These are phyloP conservation scores for Scalesia atractyloides DNA, from an alignment of 129 eudicot genomes.

Conservation along the genomic window DNA sequence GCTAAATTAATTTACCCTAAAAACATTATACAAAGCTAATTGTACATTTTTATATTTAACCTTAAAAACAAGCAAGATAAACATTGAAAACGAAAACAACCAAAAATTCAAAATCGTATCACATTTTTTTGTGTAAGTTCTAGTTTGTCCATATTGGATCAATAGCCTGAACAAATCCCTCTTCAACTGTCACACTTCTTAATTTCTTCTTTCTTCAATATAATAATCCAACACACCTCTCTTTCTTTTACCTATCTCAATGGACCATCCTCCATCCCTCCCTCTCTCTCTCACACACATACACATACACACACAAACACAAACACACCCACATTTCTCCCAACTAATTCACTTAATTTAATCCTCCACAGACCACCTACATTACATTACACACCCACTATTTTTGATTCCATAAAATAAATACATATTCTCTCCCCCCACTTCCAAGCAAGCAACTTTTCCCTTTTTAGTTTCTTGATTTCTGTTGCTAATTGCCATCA, in stretches of 20 bases:
- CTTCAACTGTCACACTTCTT: constrained; percentile 31
- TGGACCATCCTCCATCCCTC: constrained; percentile 21
- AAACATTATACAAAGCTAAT: too few relatives aligned
- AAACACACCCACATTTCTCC: constrained; percentile 32
- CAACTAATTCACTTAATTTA: constrained; percentile 49
- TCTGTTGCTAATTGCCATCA: constrained; percentile 24
- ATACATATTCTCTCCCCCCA: constrained; percentile 56
- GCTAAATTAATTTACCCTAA: too few relatives aligned
- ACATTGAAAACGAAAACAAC: not conserved
- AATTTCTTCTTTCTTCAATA: constrained; percentile 20
- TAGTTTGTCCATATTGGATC: constrained; percentile 23
- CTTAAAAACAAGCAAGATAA: not conserved
- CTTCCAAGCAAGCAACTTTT: constrained; percentile 57
- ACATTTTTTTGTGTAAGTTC: constrained; percentile 22
- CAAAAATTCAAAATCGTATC: not conserved
- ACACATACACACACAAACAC: not conserved
- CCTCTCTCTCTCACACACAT: constrained; percentile 13
- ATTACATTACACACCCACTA: constrained; percentile 30
- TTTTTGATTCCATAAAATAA: constrained; percentile 27
- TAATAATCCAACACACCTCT: constrained; percentile 12
- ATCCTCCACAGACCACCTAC: constrained; percentile 39
- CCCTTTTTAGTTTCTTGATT: constrained; percentile 51
- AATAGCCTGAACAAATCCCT: constrained; percentile 30
- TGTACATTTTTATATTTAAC: too few relatives aligned
- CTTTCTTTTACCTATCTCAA: constrained; percentile 28